Base-by-base conservation (phyloP, 495 filamentous ascomycete genomes). In the Echria macrotheca region DNA sequence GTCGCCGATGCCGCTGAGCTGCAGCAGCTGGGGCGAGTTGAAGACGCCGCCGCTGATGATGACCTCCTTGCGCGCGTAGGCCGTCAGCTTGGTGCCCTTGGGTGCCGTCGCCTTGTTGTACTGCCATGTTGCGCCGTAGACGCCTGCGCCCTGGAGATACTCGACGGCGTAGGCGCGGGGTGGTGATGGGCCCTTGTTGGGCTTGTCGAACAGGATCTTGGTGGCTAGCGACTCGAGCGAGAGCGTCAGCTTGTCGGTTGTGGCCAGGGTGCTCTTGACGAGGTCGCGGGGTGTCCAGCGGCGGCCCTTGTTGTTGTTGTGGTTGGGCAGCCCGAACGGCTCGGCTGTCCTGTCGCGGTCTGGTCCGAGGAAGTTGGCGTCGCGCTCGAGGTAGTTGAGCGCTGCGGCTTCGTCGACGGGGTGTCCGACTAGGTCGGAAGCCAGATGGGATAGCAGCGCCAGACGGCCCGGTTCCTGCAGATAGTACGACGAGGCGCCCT, bases 11-110 rank as follows among this genome's bases (percentile, higher is more conserved):
- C 77, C 77, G 18, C 68, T 75, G 4, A 75, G 71, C 50, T 78
- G 72, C 5, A 82, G 61, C 9, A 81, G 70, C 25, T 77, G 69
- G 17, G 78, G 77, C 18, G 74, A 70, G 64, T 76, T 78, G 60
- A 78, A 79, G 14, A 74, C 65, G 1, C 78, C 77, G 11, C 69
- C 69, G 1, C 70, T 68, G 24, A 80, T 55, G 31, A 82, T 71
- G 22, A 78, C 69, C 35, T 82, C 77, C 35, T 52, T 52, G 32
- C 49, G 44, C 14, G 54, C 54, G 17, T 26, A 56, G 6, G 47
- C 44, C 5, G 5, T 14, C 52, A 38, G 48, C 45, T 54, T 57
- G 24, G 56, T 59, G 11, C 54, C 60, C 29, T 6, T 57, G 53
- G n/a, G 44, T 37, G 26, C 19, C 18, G 61, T 52, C 3, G 47